These are phyloP conservation scores for Radiomyces spectabilis DNA, from an alignment of 192 early-diverging fungal species.

Conservation along the genomic window DNA sequence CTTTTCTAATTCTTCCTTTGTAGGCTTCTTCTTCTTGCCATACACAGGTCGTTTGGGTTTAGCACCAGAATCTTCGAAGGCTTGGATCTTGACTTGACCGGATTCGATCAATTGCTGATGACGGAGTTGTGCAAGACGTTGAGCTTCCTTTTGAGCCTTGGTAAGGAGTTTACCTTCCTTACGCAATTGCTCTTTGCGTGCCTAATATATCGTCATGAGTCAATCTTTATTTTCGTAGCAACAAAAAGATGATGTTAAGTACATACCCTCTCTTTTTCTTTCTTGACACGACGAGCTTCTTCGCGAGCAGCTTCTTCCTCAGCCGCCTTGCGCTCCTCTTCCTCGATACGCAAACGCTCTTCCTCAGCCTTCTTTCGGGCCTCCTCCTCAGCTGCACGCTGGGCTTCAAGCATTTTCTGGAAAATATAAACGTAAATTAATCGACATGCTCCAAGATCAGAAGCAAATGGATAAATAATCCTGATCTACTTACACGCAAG, in stretches of 20 bases:
- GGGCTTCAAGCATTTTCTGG: conserved; percentile 65
- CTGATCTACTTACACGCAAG: conserved; percentile 31
- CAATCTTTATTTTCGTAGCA: too few relatives aligned
- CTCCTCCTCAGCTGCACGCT: conserved; percentile 55
- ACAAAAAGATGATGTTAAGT: too few relatives aligned
- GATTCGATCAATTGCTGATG: conserved; percentile 73
- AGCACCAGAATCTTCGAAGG: conserved; percentile 37
- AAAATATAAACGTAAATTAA: conserved; percentile 29
- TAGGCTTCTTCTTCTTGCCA: conserved; percentile 65
- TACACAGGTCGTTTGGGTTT: conserved; percentile 71
- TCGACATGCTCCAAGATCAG: background rate
- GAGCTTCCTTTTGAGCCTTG: conserved; percentile 85
- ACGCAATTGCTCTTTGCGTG: conserved; percentile 80
- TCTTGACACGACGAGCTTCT: conserved; percentile 67
- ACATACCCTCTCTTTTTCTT: conserved; percentile 69
- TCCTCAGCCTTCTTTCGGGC: conserved; percentile 67
- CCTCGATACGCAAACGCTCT: conserved; percentile 53
- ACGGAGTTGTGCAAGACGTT: conserved; percentile 58
- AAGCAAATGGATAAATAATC: background rate
- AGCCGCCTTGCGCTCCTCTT: conserved; percentile 55
- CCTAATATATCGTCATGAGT: too few relatives aligned
- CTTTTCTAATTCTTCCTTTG: conserved; percentile 29
- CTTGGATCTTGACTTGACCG: conserved; percentile 67
- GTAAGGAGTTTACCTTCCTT: conserved; percentile 91
- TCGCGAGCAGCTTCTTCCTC: conserved; percentile 77